Conservation (phyloP, 108 stramenopile genomes). For the Stephanodiscus triporus region DNA sequence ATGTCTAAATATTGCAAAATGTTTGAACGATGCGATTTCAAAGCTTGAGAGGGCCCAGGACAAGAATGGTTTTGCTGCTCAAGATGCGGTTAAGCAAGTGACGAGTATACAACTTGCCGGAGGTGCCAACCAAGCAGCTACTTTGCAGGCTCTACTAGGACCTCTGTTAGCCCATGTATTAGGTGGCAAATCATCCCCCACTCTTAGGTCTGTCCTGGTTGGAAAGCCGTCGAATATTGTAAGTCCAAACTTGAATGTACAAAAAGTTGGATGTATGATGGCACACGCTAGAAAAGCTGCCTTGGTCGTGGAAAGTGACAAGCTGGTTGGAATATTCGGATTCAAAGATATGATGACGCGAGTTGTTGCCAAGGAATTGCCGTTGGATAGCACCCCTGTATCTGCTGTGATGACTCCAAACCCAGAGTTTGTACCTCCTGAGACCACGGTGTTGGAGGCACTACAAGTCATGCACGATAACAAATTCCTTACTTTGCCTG, state of each 20-base stretch:
- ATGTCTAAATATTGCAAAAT: slow-evolving; percentile 93
- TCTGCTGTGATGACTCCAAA: slow-evolving; percentile 89
- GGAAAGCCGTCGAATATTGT: slow-evolving; percentile 78
- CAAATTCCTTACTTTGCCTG: slow-evolving; percentile 92
- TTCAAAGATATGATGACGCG: slow-evolving; percentile 95
- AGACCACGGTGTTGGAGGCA: slow-evolving; percentile 88
- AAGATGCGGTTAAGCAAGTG: slow-evolving; percentile 74
- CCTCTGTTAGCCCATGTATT: slow-evolving; percentile 75
- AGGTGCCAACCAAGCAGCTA: slow-evolving; percentile 67
- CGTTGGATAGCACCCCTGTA: slow-evolving; percentile 72
- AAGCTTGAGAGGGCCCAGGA: slow-evolving; percentile 78
- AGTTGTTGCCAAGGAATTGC: slow-evolving; percentile 86
- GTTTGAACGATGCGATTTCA: slow-evolving; percentile 93
- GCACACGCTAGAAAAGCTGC: slow-evolving; percentile 87
- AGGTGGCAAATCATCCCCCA: slow-evolving; percentile 69
- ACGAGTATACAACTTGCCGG: slow-evolving; percentile 54
- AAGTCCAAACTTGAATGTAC: slow-evolving; percentile 59
- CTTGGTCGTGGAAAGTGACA: slow-evolving; percentile 74
- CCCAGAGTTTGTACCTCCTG: slow-evolving; percentile 88
- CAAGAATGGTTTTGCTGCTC: slow-evolving; percentile 57
- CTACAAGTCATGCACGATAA: slow-evolving; percentile 93
- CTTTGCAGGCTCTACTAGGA: slow-evolving; percentile 66
- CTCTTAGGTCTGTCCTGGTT: slow-evolving; percentile 67
- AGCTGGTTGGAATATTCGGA: slow-evolving; percentile 89
- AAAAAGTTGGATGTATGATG: slow-evolving; percentile 81